Conservation (phyloP, 1,284 basidiomycete genomes). For the Earliella scabrosa region DNA sequence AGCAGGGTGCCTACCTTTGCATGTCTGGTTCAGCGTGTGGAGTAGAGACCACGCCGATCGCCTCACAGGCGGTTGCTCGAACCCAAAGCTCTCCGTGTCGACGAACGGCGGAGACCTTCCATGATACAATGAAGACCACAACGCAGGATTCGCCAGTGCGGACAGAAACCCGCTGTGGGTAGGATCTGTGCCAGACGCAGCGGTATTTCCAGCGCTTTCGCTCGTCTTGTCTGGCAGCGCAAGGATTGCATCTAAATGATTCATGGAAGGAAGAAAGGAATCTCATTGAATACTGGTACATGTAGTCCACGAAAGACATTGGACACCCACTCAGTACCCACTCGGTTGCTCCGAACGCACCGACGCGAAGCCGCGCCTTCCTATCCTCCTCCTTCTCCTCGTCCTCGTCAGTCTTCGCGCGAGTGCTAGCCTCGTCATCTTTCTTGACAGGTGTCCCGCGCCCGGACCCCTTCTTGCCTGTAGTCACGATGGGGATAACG, state of each 20-base stretch:
- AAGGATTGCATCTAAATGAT: slow-evolving; percentile 17
- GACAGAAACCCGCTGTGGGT: slow-evolving; percentile 32
- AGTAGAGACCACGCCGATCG: slow-evolving; percentile 63
- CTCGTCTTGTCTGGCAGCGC: slow-evolving; percentile 10
- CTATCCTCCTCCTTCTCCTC: slow-evolving; percentile 73
- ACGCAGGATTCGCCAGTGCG: slow-evolving; percentile 52
- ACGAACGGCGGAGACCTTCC: slow-evolving; percentile 49
- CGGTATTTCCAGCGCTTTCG: slow-evolving; percentile 18
- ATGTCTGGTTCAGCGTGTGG: slow-evolving; percentile 44
- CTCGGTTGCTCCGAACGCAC: slow-evolving; percentile 71
- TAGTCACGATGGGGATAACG: slow-evolving; percentile 33
- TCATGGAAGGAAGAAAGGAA: slow-evolving; percentile 3
- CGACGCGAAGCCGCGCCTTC: slow-evolving; percentile 71
- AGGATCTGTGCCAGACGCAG: slow-evolving; percentile 17
- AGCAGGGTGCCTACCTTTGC: slow-evolving; percentile 43
- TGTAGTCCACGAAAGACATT: slow-evolving; percentile 11
- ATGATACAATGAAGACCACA: slow-evolving; percentile 66
- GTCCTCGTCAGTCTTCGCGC: slow-evolving; percentile 53
- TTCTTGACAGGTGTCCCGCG: slow-evolving; percentile 32
- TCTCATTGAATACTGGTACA: slow-evolving; percentile 13
- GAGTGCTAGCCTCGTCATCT: slow-evolving; percentile 34
- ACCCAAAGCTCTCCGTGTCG: slow-evolving; percentile 55
- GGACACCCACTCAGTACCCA: slow-evolving; percentile 63
- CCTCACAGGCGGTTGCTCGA: slow-evolving; percentile 68
- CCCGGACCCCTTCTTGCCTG: slow-evolving; percentile 38